Evolutionary conservation across 352 stramenopile genomes (phyloP), one percentile per base, ranked within the genome.

Genomic region (Phytophthora nicotianae): DNA sequence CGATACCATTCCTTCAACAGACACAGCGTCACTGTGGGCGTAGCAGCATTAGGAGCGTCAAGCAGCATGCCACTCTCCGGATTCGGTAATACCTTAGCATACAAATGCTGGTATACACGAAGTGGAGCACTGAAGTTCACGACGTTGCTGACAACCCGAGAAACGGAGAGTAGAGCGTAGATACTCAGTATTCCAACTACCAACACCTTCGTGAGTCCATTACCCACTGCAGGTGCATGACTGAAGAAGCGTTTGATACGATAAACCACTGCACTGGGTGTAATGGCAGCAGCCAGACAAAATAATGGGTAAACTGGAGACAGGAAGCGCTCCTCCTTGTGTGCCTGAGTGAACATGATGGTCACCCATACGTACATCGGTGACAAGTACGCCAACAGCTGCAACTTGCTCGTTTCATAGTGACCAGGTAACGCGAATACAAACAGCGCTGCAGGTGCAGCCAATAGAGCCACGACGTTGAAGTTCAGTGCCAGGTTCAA

Each of bases 241-340:
- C 51, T 50, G 23, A 79, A 74, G 33, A 81, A 49, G 4, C 58
- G 48, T 40, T 66, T 65, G 4, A 86, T 46, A 10, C 66, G 56
- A 62, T 78, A 62, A 4, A 79, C 72, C 5, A 86, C 32, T 10
- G 73, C 71, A 42, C 88, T 86, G 14, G 97, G 60, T 14, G 82
- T 86, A 35, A 88, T 70, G 2, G 90, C 94, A 32, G 89, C 91
- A 24, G 75, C 70, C 19, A 97, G 66, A 58, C 83, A 94, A 4
- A 98, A 67, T 1, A 98, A 76, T 13, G 96, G 93, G 68, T 99
- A 99, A 6, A 98, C 79, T 0, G 96, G 96, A 60, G 96, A 99
- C 16, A 99, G 65, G 69, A 99, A 99, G 5, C 97, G 85, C 79
- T 99, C 97, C 66, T 99, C 97, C 70, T 99, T 99, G 84, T 99